Evolutionary conservation across 306 rosid genomes (phyloP).

Genomic region (Inga laurina): DNA sequence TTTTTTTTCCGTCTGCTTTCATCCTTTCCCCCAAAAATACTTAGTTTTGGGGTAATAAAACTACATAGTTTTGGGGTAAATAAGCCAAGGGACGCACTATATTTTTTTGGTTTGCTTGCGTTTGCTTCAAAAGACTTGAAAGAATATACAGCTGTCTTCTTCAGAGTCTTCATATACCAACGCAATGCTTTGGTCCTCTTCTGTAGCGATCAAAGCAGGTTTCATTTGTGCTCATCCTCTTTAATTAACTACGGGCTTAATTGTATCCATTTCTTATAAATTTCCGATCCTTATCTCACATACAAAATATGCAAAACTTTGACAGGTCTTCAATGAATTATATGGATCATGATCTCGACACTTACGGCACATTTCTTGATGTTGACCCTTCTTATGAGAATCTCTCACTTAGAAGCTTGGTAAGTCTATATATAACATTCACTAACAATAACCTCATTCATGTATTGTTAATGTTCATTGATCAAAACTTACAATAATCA

Average conservation of each 20-base stretch:
- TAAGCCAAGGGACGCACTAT: too few relatives aligned
- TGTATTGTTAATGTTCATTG: too few relatives aligned
- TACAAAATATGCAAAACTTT: not conserved
- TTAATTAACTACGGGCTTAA: too few relatives aligned
- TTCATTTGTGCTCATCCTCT: not conserved
- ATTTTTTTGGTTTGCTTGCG: conserved; percentile 56
- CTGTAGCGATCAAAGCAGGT: conserved; percentile 90
- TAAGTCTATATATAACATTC: conserved; percentile 29
- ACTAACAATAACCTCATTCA: too few relatives aligned
- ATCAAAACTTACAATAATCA: too few relatives aligned
- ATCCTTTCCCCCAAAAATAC: too few relatives aligned
- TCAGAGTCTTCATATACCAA: conserved; percentile 52
- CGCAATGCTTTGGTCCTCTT: conserved; percentile 56
- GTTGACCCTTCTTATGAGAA: conserved; percentile 53
- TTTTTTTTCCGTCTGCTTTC: too few relatives aligned
- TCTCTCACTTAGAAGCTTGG: conserved; percentile 60
- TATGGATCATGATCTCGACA: conserved; percentile 45
- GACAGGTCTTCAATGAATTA: conserved; percentile 54
- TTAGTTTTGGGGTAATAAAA: too few relatives aligned
- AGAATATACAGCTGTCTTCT: conserved; percentile 77
- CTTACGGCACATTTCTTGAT: conserved; percentile 52
- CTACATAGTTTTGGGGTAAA: too few relatives aligned
- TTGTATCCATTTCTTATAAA: not conserved
- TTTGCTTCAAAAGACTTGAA: conserved; percentile 71
- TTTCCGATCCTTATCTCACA: not conserved